These are phyloP conservation scores for Sinapis alba DNA, from an alignment of 441 rosid genomes.

Conservation along the genomic window DNA sequence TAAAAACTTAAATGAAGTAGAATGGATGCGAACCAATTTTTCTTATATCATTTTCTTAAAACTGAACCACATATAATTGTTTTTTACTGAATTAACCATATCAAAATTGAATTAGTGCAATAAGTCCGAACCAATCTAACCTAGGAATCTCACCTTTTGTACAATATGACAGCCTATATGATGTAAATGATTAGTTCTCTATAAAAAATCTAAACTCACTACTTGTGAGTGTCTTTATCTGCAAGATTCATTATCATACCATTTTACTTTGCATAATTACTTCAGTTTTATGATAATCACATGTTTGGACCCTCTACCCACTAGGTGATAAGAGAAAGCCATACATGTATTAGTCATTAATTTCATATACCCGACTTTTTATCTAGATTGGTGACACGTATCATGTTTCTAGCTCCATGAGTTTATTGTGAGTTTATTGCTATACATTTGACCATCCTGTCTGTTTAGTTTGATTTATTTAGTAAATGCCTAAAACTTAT, in stretches of 20 bases:
- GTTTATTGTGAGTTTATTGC: background rate
- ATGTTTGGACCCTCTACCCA: slow-evolving; percentile 53
- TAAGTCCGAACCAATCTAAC: background rate
- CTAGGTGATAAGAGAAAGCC: slow-evolving; percentile 11
- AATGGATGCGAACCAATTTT: background rate
- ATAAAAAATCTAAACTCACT: background rate
- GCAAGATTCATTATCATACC: slow-evolving; percentile 31
- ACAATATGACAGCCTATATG: slow-evolving; percentile 18
- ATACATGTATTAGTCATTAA: slow-evolving; percentile 1
- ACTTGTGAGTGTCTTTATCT: slow-evolving; percentile 26
- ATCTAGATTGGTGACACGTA: slow-evolving; percentile 14
- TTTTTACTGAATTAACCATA: background rate
- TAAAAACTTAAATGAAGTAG: background rate
- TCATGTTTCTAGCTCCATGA: slow-evolving; percentile 13
- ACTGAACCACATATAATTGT: background rate
- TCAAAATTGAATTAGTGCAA: background rate
- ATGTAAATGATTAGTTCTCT: slow-evolving; percentile 3
- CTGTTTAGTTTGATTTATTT: slow-evolving; percentile 4
- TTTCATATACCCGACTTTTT: slow-evolving; percentile 17
- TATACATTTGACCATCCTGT: background rate
- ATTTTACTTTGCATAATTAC: slow-evolving; percentile 36
- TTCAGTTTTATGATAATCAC: slow-evolving; percentile 35
- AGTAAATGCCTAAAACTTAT: background rate
- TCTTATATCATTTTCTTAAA: background rate
- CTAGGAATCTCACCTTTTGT: background rate